These are phyloP conservation scores for Vitis amurensis DNA, from an alignment of 164 flowering plant species.

Conservation along the genomic window DNA sequence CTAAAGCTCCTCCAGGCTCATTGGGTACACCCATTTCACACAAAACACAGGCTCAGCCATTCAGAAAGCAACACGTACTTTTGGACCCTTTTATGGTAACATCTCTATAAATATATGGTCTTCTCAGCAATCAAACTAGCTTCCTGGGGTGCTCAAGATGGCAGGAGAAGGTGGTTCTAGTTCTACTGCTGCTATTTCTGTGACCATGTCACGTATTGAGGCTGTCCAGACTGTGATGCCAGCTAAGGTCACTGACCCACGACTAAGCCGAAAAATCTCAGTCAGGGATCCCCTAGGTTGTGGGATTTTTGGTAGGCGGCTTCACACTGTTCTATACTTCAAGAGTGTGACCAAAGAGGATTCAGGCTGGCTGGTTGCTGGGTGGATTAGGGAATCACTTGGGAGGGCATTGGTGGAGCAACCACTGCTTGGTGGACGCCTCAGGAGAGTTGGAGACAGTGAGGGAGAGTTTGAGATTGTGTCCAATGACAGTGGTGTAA, in stretches of 20 bases:
- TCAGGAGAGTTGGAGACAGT: constrained; percentile 14
- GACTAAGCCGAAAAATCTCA: constrained; percentile 6
- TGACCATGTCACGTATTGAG: constrained; percentile 4
- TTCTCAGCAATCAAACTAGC: too few relatives aligned
- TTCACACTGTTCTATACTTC: constrained; percentile 31
- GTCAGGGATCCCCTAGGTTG: constrained; percentile 2
- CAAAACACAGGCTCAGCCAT: too few relatives aligned
- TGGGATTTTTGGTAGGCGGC: constrained; percentile 15
- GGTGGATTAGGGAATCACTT: constrained; percentile 41
- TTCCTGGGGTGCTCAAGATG: too few relatives aligned
- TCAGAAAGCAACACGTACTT: too few relatives aligned
- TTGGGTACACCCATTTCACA: too few relatives aligned
- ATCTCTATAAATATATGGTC: too few relatives aligned
- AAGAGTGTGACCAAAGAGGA: constrained; percentile 23
- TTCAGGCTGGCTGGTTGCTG: constrained; percentile 26
- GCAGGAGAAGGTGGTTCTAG: too few relatives aligned
- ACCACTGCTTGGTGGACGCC: constrained; percentile 37
- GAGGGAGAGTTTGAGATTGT: constrained; percentile 27
- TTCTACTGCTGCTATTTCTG: too few relatives aligned
- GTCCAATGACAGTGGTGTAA: constrained; percentile 38
- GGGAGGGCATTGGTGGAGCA: constrained; percentile 28
- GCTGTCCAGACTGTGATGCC: constrained; percentile 24
- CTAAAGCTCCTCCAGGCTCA: too few relatives aligned
- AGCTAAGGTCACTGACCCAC: constrained; percentile 26
- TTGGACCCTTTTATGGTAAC: too few relatives aligned